Evolutionary conservation across 129 eudicot species (phyloP), one percentile per base, ranked within the genome.

Genomic region (Arctium minus): DNA sequence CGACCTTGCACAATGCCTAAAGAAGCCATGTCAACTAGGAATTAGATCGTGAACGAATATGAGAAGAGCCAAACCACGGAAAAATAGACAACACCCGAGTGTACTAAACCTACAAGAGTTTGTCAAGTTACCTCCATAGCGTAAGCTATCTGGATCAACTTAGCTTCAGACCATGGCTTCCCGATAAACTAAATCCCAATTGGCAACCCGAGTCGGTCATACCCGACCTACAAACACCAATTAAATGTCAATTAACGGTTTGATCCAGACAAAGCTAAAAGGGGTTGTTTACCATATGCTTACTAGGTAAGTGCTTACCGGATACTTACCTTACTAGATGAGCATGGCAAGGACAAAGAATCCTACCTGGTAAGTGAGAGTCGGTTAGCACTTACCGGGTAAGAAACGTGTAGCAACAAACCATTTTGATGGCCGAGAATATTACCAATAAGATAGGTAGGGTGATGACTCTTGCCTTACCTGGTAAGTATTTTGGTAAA

Each of bases 121-220:
- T 75, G 46, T 6, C 1, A 65, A 62, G 74, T 8, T 84, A 90
- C 99, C 96, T 96, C 96, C 84, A 92, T 56, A 2, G 94, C 90
- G 17, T 86, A 86, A 42, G 99, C 99, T 18, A 90, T 88, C 73
- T 88, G 88, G 37, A 96, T 78, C 86, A 93, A 62, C 71, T 91
- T 77, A 36, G 99, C 88, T 79, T 96, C 99, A 5, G 97, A 90
- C 99, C 99, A 96, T 38, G 99, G 98, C 76, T 88, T 90, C 73
- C 99, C 98, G 3, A 96, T 91, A 72, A 96, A 90, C 37, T 96
- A 98, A 73, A 96, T 91, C 50, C 99, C 99, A 31, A 93, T 96
- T 6, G 99, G 99, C 90, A 92, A 83, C 37, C 97, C 94, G 11
- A 74, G 74, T 80, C 70, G 75, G 72, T 96, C 96, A 75, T 93